A percentile compares a stretch with the other conserved stretches of the same genome.
These are phyloP conservation scores for Penicillium paxilli DNA, from an alignment of 495 filamentous ascomycete genomes.

Conservation along the genomic window DNA sequence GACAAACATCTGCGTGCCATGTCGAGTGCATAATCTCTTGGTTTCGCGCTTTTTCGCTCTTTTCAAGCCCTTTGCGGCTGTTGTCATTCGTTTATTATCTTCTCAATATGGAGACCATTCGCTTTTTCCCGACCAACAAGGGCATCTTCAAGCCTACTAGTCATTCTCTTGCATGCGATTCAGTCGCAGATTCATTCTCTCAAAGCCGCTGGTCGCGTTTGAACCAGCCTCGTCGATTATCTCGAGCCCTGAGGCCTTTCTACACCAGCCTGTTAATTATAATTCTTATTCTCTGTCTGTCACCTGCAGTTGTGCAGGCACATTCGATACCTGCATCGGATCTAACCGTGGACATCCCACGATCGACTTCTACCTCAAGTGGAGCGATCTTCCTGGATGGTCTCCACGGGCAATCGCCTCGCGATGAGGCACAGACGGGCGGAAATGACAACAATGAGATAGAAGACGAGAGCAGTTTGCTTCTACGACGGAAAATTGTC, in stretches of 20 bases:
- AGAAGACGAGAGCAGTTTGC: neutral
- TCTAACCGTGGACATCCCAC: slow-evolving; percentile 1
- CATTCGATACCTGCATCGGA: slow-evolving; percentile 6
- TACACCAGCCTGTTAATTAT: slow-evolving; percentile 23
- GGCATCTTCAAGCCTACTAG: neutral
- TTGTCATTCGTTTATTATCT: slow-evolving; percentile 22
- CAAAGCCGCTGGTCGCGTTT: slow-evolving; percentile 6
- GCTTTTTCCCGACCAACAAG: neutral
- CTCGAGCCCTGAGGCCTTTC: slow-evolving; percentile 1
- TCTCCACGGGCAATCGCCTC: slow-evolving; percentile 12
- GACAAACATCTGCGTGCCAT: slow-evolving; percentile 5
- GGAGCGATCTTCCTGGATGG: slow-evolving; percentile 22
- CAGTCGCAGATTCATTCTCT: slow-evolving; percentile 10
- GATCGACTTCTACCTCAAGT: slow-evolving; percentile 17
- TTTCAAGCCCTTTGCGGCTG: slow-evolving; percentile 11
- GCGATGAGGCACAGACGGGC: neutral
- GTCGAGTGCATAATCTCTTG: slow-evolving; percentile 3
- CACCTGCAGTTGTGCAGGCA: slow-evolving; percentile 11
- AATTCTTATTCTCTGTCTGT: slow-evolving; percentile 24
- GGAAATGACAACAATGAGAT: neutral
- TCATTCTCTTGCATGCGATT: slow-evolving; percentile 8
- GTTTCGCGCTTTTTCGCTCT: slow-evolving; percentile 6
- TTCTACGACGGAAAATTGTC: slow-evolving; percentile 13
- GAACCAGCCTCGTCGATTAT: slow-evolving; percentile 2
- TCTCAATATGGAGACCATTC: slow-evolving; percentile 5